Percentiles rank a stretch among this genome's conserved stretches.
Conservation (phyloP, 345 rosid genomes). For the Corchorus olitorius region DNA sequence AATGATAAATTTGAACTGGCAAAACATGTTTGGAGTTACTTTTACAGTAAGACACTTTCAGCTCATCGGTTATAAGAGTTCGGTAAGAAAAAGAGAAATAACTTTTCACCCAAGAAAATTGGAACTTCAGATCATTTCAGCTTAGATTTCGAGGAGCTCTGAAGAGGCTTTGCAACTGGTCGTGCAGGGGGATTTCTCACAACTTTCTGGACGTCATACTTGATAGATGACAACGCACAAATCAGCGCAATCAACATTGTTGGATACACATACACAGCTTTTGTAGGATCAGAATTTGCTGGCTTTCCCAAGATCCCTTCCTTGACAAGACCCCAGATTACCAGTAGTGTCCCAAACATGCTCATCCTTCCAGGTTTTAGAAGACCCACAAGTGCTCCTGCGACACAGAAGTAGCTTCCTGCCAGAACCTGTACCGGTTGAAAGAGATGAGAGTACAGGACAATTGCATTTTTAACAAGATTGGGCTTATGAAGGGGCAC, state of each 20-base stretch:
- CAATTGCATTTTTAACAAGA: neutral
- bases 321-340: slow-evolving; percentile 92
- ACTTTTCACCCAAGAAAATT: neutral
- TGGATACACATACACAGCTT: slow-evolving; percentile 71
- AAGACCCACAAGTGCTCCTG: slow-evolving; percentile 81
- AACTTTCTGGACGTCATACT: slow-evolving; percentile 80
- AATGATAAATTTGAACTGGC: neutral
- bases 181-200: slow-evolving; percentile 62
- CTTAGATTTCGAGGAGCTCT: slow-evolving; percentile 82
- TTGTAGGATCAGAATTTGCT: slow-evolving; percentile 64
- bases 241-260: slow-evolving; percentile 76
- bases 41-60: neutral
- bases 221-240: slow-evolving; percentile 82
- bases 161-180: slow-evolving; percentile 65
- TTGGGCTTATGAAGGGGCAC: neutral
- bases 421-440: slow-evolving; percentile 72
- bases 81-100: neutral
- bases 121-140: slow-evolving; percentile 52
- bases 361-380: slow-evolving; percentile 93
- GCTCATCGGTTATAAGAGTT: neutral
- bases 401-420: slow-evolving; percentile 90
- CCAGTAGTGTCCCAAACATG: slow-evolving; percentile 84
- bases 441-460: neutral
- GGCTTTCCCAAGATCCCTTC: slow-evolving; percentile 89
- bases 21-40: neutral